Evolutionary conservation across 257 asterid species (phyloP), one percentile per base, ranked within the genome.

Genomic region (Scutellaria barbata): DNA sequence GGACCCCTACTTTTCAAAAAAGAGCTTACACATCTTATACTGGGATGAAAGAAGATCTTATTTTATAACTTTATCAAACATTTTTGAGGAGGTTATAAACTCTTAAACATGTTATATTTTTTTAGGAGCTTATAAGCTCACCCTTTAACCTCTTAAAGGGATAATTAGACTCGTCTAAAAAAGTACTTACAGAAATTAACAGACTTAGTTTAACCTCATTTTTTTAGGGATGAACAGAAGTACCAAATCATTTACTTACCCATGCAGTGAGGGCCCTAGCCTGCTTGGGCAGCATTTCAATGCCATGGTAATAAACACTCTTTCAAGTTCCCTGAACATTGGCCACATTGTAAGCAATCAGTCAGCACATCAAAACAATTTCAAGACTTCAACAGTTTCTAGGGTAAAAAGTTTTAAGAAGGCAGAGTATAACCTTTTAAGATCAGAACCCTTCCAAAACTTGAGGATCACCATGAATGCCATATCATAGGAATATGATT

Each of bases 381-480:
- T 50, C 58, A 60, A 70, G 66, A 57, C 59, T 48, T 56, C n/a
- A 74, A 72, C 52, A 71, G 60, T 68, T 63, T 48, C 41, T 42
- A 58, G 71, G 62, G 52, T 66, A 56, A 79, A 47, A 66, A 61
- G 66, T 7, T 62, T 60, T 50, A 50, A 47, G 59, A 50, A 47
- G 59, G 61, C 30, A 39, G 74, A 76, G 73, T 9, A 22, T 58
- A 74, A 93, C 98, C 97, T 91, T 78, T 88, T 79, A 80, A 89
- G 83, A 76, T 82, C 87, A 52, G 96, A 94, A 67, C 89, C 96
- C 81, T 91, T 84, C 95, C 96, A 94, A 77, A 94, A 91, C 86
- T 82, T 88, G 79, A 88, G 84, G 83, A 91, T 77, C 75, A 91
- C 91, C 3, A 87, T 88, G 80, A 94, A 91, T 20, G 95, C 97